Percentiles rank a stretch among this genome's conserved stretches.
Evolutionary conservation across 2,329 filamentous ascomycete genomes (phyloP).

Genomic region (Bretziella fagacearum): DNA sequence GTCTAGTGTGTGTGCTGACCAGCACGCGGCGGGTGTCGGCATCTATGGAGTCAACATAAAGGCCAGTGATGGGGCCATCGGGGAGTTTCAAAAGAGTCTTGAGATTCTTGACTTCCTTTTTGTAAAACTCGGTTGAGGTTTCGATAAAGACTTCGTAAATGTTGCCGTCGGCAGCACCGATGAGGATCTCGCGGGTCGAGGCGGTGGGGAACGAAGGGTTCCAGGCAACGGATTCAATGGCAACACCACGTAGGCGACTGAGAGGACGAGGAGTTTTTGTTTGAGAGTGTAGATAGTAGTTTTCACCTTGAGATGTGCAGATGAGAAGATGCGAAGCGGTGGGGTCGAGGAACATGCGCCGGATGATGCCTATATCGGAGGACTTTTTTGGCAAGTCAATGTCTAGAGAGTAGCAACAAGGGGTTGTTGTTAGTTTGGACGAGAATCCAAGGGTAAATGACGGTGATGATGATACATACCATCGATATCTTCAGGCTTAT

Average conservation of each 20-base stretch:
- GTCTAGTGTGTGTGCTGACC: conserved; percentile 57
- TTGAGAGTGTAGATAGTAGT: conserved; percentile 94
- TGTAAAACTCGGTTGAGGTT: conserved; percentile 84
- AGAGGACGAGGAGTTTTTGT: conserved; percentile 74
- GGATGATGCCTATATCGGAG: conserved; percentile 79
- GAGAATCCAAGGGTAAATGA: background rate
- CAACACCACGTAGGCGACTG: conserved; percentile 65
- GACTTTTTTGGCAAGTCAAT: conserved; percentile 92
- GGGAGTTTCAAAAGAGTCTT: conserved; percentile 67
- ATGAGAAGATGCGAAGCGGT: conserved; percentile 89
- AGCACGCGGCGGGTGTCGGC: conserved; percentile 65
- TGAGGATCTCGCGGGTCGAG: conserved; percentile 81
- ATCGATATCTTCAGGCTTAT: conserved; percentile 89
- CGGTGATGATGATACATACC: no score
- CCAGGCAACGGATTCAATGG: conserved; percentile 84
- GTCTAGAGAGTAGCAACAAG: conserved; percentile 35
- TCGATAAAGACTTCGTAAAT: conserved; percentile 94
- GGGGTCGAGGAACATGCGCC: conserved; percentile 92
- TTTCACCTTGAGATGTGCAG: conserved; percentile 80
- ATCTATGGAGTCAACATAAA: conserved; percentile 63
- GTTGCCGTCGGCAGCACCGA: conserved; percentile 85
- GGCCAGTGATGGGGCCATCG: conserved; percentile 67
- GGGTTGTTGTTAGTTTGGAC: background rate
- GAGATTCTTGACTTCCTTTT: conserved; percentile 83
- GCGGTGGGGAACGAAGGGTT: conserved; percentile 84